Base-by-base conservation (phyloP, 345 rosid genomes). In the Ricinus communis region DNA sequence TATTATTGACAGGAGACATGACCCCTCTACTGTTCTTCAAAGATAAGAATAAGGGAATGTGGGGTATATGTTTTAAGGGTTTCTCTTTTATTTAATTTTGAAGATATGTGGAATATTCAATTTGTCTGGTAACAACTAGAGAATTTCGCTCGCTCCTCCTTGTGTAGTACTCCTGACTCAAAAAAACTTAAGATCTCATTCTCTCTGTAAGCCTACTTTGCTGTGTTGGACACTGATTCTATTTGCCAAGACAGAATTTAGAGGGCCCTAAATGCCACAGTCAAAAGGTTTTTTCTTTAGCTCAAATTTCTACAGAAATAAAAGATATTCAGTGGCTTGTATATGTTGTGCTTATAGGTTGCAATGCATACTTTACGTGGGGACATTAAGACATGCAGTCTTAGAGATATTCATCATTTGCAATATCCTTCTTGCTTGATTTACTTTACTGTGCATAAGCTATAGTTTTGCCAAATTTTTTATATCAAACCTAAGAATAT, bases 31-130 rank as follows among this genome's bases (percentile, higher is more conserved):
- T 66, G 65, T 40, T 63, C 50, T 40, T 31, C 47, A 71, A 41
- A 57, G 72, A 72, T 72, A 57, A 65, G 79, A 46, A 30, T 28
- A 56, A n/a, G 11, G 38, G 27, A 27, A 22, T 6, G 64, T 46
- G 69, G 78, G 81, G 62, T 52, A 62, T 13, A 24, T 61, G 8
- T 9, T 5, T 1, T 62, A 33, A 33, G 38, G 38, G 2, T 33
- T 33, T 33, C 6, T 33, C 38, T 33, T 33, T 33, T 33, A 33
- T 33, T 33, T 6, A 33, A 2, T 33, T 33, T 2, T 33, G 38
- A 6, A 33, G 38, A 33, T 33, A 33, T 33, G 38, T 33, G 50
- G 84, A 70, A 78, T 80, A 78, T 80, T 80, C 84, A 82, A 73
- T 62, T 82, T 80, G 79, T 76, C 82, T 67, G 70, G 61, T 25